Base-by-base conservation (phyloP, 441 rosid genomes). In the Melastoma candidum region DNA sequence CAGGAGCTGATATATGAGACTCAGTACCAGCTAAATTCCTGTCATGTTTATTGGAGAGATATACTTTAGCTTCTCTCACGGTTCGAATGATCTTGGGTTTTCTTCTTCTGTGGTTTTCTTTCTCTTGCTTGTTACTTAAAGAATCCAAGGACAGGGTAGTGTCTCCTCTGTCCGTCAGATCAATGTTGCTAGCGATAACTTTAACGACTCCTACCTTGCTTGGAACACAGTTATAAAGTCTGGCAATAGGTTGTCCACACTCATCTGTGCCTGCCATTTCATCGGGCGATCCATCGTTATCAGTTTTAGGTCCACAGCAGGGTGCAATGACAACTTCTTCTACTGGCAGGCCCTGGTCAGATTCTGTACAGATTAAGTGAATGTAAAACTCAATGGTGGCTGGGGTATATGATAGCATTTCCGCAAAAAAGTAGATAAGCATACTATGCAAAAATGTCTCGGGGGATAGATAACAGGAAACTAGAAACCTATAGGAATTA, bases 1-100 rank as follows among this genome's bases (percentile, higher is more conserved):
- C 64, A 22, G 29, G 63, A 52, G 45, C 43, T 26, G 55, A 63
- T 58, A 56, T 57, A 14, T 63, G 58, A 9, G 62, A 53, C 32
- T 66, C 77, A 59, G 50, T 75, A 12, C 47, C 52, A 60, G 26
- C 49, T 44, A 66, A 76, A 43, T 58, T 55, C 36, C 49, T 69
- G 55, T 49, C 52, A 52, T 49, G 51, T 65, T 59, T 81, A 54
- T 56, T 61, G 14, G 87, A 82, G 63, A 90, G 96, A 65, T 79
- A 83, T 62, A 81, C 82, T 67, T 76, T 85, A 48, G 98, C 96
- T 70, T 83, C 95, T 81, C 80, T 72, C 45, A 87, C 93, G 14
- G 93, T 85, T 44, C 61, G 71, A 69, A 90, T 90, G 56, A 87
- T 60, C 76, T 75, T 75, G 56, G 81, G 73, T 70, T 71, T 83